A percentile compares a stretch with the other conserved stretches of the same genome.
Conservation (phyloP, 345 rosid species). For the Citrus glauca region DNA sequence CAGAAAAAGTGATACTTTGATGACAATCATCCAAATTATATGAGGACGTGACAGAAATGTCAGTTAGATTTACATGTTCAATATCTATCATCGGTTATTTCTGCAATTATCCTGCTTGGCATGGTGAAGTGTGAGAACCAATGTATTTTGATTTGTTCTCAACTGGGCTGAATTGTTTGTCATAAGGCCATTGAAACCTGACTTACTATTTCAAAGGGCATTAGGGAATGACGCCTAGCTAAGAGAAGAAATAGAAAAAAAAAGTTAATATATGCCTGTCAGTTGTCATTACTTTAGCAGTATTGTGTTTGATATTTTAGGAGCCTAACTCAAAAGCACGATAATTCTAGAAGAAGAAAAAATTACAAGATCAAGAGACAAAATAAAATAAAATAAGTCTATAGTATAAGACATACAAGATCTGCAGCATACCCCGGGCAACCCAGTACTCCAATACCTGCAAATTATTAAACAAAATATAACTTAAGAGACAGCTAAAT, state of each 20-base stretch:
- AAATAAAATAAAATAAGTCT: conserved; percentile 13
- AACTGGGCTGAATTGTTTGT: neutral
- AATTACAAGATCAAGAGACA: neutral
- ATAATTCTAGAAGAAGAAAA: neutral
- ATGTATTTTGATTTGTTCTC: neutral
- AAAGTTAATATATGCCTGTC: neutral
- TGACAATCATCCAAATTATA: neutral
- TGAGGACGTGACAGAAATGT: neutral
- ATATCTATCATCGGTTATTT: neutral
- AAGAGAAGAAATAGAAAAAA: neutral
- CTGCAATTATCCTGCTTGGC: neutral
- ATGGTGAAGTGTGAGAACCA: neutral
- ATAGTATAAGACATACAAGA: conserved; percentile 63
- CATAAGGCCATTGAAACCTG: neutral
- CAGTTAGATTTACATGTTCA: neutral
- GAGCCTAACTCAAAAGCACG: neutral
- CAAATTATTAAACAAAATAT: conserved; percentile 5
- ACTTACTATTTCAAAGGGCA: neutral
- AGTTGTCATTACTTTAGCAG: neutral
- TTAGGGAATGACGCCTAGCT: neutral
- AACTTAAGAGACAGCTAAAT: neutral
- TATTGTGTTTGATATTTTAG: neutral
- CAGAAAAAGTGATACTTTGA: neutral
- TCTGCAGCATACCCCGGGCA: conserved; percentile 98
- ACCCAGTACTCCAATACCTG: conserved; percentile 92